A percentile compares a stretch with the other conserved stretches of the same genome.
Conservation (phyloP, 495 filamentous ascomycete genomes). For the Hypoxylon trugodes region DNA sequence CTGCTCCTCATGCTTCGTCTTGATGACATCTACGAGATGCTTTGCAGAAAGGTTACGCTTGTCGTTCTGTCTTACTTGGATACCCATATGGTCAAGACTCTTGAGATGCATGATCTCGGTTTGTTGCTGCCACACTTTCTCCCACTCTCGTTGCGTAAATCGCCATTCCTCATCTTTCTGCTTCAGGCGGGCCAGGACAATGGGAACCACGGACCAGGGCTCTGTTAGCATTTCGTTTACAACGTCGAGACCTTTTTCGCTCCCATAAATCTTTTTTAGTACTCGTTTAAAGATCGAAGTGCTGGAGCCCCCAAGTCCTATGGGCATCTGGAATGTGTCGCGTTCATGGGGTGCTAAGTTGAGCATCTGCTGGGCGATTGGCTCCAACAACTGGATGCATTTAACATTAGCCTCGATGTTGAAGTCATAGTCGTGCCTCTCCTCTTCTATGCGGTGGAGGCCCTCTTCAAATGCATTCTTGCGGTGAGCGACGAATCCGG, state of each 20-base stretch:
- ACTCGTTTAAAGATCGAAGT: slow-evolving; percentile 95
- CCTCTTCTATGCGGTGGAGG: slow-evolving; percentile 95
- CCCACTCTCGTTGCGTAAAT: slow-evolving; percentile 95
- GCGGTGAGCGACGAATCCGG: slow-evolving; percentile 95
- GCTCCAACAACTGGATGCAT: slow-evolving; percentile 94
- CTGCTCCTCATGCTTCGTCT: slow-evolving; percentile 86
- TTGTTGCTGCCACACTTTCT: slow-evolving; percentile 97
- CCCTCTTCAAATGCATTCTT: slow-evolving; percentile 95
- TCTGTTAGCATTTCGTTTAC: slow-evolving; percentile 81
- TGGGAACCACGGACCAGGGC: slow-evolving; percentile 83
- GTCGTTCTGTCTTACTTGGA: slow-evolving; percentile 81
- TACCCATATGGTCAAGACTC: slow-evolving; percentile 94
- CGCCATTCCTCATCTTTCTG: slow-evolving; percentile 97
- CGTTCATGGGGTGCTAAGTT: slow-evolving; percentile 76
- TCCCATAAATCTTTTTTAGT: slow-evolving; percentile 97
- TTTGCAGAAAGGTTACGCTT: slow-evolving; percentile 91
- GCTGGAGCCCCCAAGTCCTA: slow-evolving; percentile 89
- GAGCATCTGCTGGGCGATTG: slow-evolving; percentile 87
- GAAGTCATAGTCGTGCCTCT: slow-evolving; percentile 98
- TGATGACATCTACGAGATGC: slow-evolving; percentile 83
- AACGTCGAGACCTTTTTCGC: slow-evolving; percentile 81
- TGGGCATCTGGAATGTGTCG: slow-evolving; percentile 74
- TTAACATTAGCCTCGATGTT: slow-evolving; percentile 94
- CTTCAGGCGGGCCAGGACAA: slow-evolving; percentile 86
- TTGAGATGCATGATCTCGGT: slow-evolving; percentile 91